These are phyloP conservation scores for Citrus sp. DNA, from an alignment of 345 rosid genomes.

Conservation along the genomic window DNA sequence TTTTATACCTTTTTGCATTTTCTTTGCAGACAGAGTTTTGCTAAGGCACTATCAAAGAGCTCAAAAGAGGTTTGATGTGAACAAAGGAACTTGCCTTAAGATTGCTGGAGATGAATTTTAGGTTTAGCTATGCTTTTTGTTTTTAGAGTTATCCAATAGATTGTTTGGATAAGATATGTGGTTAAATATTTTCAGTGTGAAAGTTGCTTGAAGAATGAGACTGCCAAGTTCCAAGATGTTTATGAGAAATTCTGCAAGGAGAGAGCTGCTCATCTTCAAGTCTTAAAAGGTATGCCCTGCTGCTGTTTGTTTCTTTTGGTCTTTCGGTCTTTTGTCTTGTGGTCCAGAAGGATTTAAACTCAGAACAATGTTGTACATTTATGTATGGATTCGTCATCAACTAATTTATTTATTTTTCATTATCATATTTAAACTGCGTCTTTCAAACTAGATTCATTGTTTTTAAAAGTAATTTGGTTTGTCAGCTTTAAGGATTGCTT, in stretches of 20 bases:
- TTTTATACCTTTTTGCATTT: slow-evolving; percentile 4
- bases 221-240: slow-evolving; percentile 59
- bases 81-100: background rate
- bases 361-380: background rate
- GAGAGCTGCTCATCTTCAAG: slow-evolving; percentile 50
- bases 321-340: background rate
- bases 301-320: background rate
- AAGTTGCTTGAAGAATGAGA: slow-evolving; percentile 58
- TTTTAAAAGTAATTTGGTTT: background rate
- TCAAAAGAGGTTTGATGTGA: slow-evolving; percentile 65
- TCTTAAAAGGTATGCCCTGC: slow-evolving; percentile 45
- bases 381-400: background rate
- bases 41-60: slow-evolving; percentile 66
- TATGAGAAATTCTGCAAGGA: slow-evolving; percentile 67
- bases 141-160: background rate
- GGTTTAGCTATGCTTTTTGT: background rate
- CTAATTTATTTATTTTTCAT: background rate
- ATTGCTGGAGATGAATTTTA: slow-evolving; percentile 8
- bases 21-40: slow-evolving; percentile 54
- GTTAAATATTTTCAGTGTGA: slow-evolving; percentile 49
- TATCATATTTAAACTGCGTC: background rate
- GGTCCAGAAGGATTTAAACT: background rate
- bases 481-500: background rate
- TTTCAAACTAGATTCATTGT: background rate
- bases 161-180: background rate